phyloP scores from a whole-genome alignment of 768 basidiomycete species.

The Crucibulum laeve region DNA sequence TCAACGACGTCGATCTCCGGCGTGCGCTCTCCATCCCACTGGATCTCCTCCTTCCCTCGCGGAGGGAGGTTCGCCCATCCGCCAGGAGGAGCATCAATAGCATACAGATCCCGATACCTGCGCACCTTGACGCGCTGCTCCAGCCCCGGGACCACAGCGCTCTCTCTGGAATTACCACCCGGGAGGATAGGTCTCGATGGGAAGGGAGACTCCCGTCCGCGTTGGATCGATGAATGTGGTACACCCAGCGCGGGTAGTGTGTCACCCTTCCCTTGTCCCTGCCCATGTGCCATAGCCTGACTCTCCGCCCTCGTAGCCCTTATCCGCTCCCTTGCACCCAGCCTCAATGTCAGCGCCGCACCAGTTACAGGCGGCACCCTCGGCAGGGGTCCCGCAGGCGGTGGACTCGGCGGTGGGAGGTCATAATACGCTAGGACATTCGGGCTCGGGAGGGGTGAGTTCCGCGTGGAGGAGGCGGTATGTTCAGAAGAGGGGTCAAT shows the following conservation, averaged over 20 bases:
- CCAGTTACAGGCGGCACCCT: constrained; percentile 17
- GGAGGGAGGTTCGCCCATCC: background rate
- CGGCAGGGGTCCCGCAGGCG: constrained; percentile 41
- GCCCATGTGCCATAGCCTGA: no score
- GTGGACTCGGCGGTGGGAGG: constrained; percentile 48
- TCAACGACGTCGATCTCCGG: background rate
- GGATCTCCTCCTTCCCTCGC: background rate
- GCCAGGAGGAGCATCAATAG: constrained; percentile 7
- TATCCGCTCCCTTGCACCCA: constrained; percentile 6
- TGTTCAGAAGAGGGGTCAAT: constrained; percentile 25
- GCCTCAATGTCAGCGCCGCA: constrained; percentile 2
- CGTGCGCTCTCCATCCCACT: background rate
- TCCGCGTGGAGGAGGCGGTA: constrained; percentile 26
- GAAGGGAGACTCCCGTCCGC: constrained; percentile 50
- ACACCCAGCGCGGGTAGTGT: background rate
- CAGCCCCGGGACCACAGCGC: constrained; percentile 14
- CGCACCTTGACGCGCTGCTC: constrained; percentile 21
- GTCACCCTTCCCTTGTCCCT: background rate
- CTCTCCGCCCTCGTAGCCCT: no score
- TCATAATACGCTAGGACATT: constrained; percentile 43
- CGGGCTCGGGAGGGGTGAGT: constrained; percentile 24
- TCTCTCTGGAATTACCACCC: constrained; percentile 13
- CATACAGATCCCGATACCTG: constrained; percentile 26
- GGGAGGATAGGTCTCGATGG: constrained; percentile 38
- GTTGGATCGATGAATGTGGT: constrained; percentile 17